Evolutionary conservation across 2,329 filamentous ascomycete genomes (phyloP).

Genomic region (Helotiales sp.): DNA sequence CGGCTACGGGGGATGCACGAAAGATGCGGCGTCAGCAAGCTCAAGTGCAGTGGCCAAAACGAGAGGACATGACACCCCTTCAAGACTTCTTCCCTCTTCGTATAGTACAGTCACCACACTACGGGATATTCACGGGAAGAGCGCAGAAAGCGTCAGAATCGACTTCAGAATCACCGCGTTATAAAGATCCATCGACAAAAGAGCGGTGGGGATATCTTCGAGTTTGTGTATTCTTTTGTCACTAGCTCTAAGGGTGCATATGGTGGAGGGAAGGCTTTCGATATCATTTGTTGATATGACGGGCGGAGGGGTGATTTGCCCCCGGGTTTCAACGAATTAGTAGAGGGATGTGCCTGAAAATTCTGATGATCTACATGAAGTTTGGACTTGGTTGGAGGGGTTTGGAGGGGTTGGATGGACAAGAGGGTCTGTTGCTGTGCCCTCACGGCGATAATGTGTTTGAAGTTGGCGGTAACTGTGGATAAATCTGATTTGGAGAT

Average conservation of each 20-base stretch:
- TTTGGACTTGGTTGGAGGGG: conserved; percentile 4
- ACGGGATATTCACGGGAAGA: conserved; percentile 17
- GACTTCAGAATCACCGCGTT: neutral
- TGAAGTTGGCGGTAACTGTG: neutral
- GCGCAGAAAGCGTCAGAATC: conserved; percentile 4
- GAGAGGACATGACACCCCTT: neutral
- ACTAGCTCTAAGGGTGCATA: conserved; percentile 14
- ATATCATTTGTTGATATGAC: conserved; percentile 15
- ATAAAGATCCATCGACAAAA: conserved; percentile 29
- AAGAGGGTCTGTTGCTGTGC: neutral
- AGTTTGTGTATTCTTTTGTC: neutral
- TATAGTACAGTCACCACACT: neutral
- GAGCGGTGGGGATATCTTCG: conserved; percentile 29
- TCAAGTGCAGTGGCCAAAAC: neutral
- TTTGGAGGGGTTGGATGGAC: neutral
- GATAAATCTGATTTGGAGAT: neutral
- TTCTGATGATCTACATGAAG: conserved; percentile 32
- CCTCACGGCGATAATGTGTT: neutral
- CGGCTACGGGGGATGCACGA: conserved; percentile 1
- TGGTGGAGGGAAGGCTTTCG: neutral
- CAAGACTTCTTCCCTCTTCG: neutral
- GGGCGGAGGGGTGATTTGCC: conserved; percentile 5
- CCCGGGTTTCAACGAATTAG: conserved; percentile 32
- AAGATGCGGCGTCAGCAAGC: conserved; percentile 7
- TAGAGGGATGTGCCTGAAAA: conserved; percentile 31